Conservation (phyloP, 225 moss, liverwort and hornwort species). For the Straminergon stramineum region DNA sequence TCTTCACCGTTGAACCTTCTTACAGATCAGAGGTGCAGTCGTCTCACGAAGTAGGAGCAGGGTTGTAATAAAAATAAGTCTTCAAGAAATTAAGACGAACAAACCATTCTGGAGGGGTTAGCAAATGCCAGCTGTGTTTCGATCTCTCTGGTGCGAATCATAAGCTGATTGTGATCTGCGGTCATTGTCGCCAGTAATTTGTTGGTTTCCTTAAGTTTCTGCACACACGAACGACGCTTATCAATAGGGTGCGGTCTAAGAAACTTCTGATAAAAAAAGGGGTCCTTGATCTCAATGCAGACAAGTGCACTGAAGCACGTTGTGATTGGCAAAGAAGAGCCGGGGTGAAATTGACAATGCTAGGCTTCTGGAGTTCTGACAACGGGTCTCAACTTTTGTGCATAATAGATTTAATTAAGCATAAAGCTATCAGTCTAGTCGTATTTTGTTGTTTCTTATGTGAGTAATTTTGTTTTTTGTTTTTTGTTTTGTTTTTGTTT, state of each 20-base stretch:
- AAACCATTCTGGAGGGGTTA: slow-evolving; percentile 47
- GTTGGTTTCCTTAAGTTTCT: slow-evolving; percentile 71
- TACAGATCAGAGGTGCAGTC: not conserved
- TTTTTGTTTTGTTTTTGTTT: too few species aligned
- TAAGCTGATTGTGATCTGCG: slow-evolving; percentile 56
- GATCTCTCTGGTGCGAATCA: slow-evolving; percentile 56
- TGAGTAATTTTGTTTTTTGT: not conserved
- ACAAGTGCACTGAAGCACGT: not conserved
- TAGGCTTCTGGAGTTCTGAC: not conserved
- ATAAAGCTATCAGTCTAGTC: not conserved
- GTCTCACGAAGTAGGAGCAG: not conserved
- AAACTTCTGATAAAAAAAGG: too few species aligned
- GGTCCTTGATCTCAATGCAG: not conserved
- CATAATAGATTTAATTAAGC: not conserved
- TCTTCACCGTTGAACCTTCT: not conserved
- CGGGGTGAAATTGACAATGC: not conserved
- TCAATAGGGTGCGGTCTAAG: not conserved
- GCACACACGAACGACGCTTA: not conserved
- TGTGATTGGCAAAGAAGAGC: not conserved
- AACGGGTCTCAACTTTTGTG: not conserved
- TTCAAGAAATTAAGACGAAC: not conserved
- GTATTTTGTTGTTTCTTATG: not conserved
- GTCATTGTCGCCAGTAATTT: slow-evolving; percentile 55
- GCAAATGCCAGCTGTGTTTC: slow-evolving; percentile 72
- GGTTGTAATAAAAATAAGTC: not conserved